A percentile compares a stretch with the other conserved stretches of the same genome.
Conservation (phyloP, 139 green algal genomes). For the Chlorokybus atmophyticus region DNA sequence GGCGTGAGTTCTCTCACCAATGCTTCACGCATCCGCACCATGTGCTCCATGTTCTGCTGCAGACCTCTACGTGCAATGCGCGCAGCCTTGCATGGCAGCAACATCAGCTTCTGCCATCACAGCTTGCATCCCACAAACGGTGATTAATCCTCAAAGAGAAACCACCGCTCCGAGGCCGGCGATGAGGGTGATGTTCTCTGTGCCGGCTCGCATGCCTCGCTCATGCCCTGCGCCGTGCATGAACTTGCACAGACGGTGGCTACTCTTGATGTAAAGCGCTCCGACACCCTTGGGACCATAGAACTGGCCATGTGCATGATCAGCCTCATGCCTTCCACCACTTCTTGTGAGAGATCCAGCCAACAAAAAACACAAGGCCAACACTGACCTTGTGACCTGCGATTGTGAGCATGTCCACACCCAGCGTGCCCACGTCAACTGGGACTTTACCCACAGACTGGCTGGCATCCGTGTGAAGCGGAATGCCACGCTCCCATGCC, state of each 20-base stretch:
- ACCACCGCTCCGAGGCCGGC: conserved; percentile 51
- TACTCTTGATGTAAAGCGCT: conserved; percentile 7
- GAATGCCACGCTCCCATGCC: background rate
- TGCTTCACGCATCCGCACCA: too few species aligned
- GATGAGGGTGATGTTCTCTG: conserved; percentile 58
- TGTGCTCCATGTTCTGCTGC: too few species aligned
- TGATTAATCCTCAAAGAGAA: too few species aligned
- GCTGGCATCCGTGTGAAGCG: conserved; percentile 61
- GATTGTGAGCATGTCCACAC: conserved; percentile 58
- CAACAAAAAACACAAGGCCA: background rate
- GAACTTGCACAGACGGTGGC: background rate
- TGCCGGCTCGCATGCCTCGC: conserved; percentile 40
- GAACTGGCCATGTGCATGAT: too few species aligned
- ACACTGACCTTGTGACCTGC: conserved; percentile 73
- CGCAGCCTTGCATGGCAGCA: too few species aligned
- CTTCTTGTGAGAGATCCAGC: background rate
- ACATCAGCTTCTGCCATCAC: too few species aligned
- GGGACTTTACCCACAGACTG: conserved; percentile 66
- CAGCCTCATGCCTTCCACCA: too few species aligned
- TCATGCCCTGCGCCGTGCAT: conserved; percentile 20
- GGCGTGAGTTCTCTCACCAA: too few species aligned
- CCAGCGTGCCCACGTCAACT: conserved; percentile 35
- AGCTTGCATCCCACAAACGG: too few species aligned
- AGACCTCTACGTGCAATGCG: too few species aligned
- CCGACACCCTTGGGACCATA: conserved; percentile 23